Evolutionary conservation across 176 grass and related monocot genomes (phyloP), one percentile per base, ranked within the genome.

Genomic region (Poa annua): DNA sequence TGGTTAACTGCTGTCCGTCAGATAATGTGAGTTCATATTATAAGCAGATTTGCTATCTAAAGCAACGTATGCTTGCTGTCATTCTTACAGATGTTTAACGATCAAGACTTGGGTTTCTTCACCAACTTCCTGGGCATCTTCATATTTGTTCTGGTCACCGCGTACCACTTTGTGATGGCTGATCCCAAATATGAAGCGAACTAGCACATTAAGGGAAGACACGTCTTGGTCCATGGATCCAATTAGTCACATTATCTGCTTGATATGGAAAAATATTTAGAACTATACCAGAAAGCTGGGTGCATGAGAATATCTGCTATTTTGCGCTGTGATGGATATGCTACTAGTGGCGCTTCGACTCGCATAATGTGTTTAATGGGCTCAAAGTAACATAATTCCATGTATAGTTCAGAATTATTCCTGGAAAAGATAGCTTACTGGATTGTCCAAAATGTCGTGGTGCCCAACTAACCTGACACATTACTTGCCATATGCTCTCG

Each of bases 61-160:
- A 52, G 35, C 7, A 21, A 22, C 49, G 20, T 22, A 1, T 39
- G 7, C 3, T 81, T 41, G 20, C 50, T 66, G 16, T 36, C 64
- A 64, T 50, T 50, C 51, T 7, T 91, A 69, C 88, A 97, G 95
- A 97, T 97, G 95, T 92, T 97, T 88, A 88, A 91, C 36, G 92
- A 97, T 81, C 92, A 94, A 85, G 88, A 92, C 85, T 79, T 94
- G 88, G 95, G 92, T 26, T 92, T 92, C 88, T 92, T 94, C 75
- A 79, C 92, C 78, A 97, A 97, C 83, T 92, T 97, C 34, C 88
- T 97, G 54, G 92, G 95, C 55, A 86, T 97, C 79, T 94, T 94
- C 80, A 97, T 94, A 81, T 94, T 97, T 53, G 77, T 90, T 42
- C 72, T 94, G 90, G 90, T 94, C 51, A 91, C 89, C 36, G 92